Evolutionary conservation across 2,329 filamentous ascomycete genomes (phyloP).

Genomic region (Endoconidiophora laricicola): DNA sequence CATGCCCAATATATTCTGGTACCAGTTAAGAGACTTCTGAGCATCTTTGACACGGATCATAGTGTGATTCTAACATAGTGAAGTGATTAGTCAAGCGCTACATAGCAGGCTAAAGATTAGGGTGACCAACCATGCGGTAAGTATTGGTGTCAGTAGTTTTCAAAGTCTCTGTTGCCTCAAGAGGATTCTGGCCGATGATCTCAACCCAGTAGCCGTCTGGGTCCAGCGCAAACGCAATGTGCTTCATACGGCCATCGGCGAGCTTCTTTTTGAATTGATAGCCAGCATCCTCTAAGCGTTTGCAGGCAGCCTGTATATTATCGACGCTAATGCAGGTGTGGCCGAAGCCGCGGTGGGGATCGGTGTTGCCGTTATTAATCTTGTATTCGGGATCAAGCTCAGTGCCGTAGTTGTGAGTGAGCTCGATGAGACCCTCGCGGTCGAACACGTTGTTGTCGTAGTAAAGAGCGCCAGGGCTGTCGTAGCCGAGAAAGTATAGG

Average conservation of each 20-base stretch:
- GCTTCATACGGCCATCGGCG: constrained; percentile 67
- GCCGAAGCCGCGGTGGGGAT: constrained; percentile 69
- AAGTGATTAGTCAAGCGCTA: not conserved
- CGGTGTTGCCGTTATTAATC: constrained; percentile 77
- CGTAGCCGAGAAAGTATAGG: constrained; percentile 88
- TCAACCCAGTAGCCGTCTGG: constrained; percentile 83
- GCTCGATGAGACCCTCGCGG: constrained; percentile 77
- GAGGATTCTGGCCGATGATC: constrained; percentile 53
- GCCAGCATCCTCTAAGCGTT: constrained; percentile 74
- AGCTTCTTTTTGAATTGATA: constrained; percentile 94
- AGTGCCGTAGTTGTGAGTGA: constrained; percentile 75
- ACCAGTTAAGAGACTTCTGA: constrained; percentile 59
- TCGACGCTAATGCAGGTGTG: constrained; percentile 74
- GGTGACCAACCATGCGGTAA: constrained; percentile 48
- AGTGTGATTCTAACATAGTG: constrained; percentile 50
- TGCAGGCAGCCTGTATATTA: constrained; percentile 76
- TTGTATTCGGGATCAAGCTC: constrained; percentile 69
- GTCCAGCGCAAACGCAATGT: constrained; percentile 82
- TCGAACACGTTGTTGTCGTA: constrained; percentile 57
- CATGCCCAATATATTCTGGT: constrained; percentile 84
- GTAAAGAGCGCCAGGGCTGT: constrained; percentile 58
- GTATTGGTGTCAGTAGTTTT: constrained; percentile 55
- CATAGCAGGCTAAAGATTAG: not conserved
- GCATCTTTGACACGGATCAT: constrained; percentile 88
- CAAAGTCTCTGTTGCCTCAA: constrained; percentile 56